Conservation (phyloP, 2,329 filamentous ascomycete genomes). For the Fusarium illudens region DNA sequence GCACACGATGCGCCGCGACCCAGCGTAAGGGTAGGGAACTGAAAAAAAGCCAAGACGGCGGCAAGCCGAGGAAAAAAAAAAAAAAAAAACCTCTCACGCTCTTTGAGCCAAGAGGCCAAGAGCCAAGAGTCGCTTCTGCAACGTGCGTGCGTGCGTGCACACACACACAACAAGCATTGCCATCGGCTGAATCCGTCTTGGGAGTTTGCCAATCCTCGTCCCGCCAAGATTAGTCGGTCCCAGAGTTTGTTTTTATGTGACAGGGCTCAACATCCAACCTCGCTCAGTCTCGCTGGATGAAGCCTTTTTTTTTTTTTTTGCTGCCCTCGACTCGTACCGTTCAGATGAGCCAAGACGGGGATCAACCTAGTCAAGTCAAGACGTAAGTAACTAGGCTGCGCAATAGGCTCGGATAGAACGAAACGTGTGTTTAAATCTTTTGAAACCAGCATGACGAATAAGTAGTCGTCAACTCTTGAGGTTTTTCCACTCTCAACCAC, state of each 20-base stretch:
- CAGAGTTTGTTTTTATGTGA: conserved; percentile 1
- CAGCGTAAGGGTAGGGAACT: too few species aligned
- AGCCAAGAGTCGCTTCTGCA: conserved; percentile 18
- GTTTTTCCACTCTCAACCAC: conserved; percentile 13
- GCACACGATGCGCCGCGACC: not conserved
- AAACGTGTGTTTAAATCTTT: not conserved
- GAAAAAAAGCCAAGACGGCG: not conserved
- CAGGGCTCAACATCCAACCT: conserved; percentile 10
- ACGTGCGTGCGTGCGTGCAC: too few species aligned
- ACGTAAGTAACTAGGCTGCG: too few species aligned
- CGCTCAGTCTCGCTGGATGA: not conserved
- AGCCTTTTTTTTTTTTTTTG: not conserved
- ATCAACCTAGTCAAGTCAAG: not conserved
- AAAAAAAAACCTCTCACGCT: not conserved
- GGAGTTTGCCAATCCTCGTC: conserved; percentile 18
- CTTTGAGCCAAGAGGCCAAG: not conserved
- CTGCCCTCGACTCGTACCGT: not conserved
- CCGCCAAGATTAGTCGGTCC: conserved; percentile 13
- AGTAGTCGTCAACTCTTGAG: conserved; percentile 24
- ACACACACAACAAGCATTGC: conserved; percentile 14
- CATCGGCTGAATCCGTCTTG: conserved; percentile 31
- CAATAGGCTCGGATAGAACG: not conserved
- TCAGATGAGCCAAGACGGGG: not conserved
- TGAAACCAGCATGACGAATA: not conserved
- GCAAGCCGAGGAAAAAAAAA: not conserved